Evolutionary conservation across 139 green algal genomes (phyloP).

Genomic region (Eudorina sp.): DNA sequence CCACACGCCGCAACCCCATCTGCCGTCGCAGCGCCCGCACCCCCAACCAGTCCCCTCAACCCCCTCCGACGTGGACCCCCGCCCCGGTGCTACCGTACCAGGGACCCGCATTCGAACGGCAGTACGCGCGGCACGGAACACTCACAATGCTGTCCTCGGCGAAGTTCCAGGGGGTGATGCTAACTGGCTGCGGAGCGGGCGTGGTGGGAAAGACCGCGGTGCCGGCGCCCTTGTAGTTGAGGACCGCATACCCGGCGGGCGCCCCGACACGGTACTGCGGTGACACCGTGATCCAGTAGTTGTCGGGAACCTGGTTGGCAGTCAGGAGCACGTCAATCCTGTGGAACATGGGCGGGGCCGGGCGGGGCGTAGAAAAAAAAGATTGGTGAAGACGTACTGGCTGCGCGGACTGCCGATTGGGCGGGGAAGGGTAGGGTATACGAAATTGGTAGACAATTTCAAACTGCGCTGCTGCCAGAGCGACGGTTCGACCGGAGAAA

Average conservation of each 20-base stretch:
- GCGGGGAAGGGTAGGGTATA: too few relatives aligned
- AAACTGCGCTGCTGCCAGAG: too few relatives aligned
- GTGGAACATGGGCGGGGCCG: conserved; percentile 6
- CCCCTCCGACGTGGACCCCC: too few relatives aligned
- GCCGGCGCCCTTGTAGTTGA: conserved; percentile 54
- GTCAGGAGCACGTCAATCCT: conserved; percentile 70
- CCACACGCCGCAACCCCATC: too few relatives aligned
- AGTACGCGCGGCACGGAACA: background rate
- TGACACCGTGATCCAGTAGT: conserved; percentile 71
- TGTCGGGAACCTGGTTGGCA: conserved; percentile 53
- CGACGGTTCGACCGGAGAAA: too few relatives aligned
- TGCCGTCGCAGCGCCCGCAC: too few relatives aligned
- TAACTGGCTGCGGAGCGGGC: conserved; percentile 34
- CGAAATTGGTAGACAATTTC: too few relatives aligned
- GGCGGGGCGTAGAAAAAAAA: background rate
- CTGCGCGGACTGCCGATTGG: too few relatives aligned
- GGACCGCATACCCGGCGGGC: conserved; percentile 59
- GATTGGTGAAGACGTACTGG: too few relatives aligned
- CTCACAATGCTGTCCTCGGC: background rate
- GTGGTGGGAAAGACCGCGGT: conserved; percentile 32
- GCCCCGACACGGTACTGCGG: conserved; percentile 59
- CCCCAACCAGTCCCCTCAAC: too few relatives aligned
- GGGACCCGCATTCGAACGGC: background rate
- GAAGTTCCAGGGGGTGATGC: background rate
- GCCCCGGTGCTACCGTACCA: background rate